Base-by-base conservation (phyloP, 306 rosid genomes). In the Spatholobus suberectus region DNA sequence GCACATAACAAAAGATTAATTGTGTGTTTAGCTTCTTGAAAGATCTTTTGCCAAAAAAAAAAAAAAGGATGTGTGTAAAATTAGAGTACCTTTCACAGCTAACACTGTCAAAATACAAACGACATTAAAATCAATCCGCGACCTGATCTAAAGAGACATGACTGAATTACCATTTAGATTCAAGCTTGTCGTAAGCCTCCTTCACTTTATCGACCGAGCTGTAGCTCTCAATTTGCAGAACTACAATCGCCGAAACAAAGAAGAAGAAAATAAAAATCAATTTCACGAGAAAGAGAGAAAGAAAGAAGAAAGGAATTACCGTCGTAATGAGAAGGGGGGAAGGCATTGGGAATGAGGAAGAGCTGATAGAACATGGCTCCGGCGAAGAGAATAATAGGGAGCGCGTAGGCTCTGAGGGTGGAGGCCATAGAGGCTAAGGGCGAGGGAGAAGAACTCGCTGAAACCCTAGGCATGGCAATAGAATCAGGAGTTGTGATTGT, bases 301-400 rank as follows among this genome's bases (percentile, higher is more conserved):
- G 13, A 51, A 0, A 61, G 12, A 12, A 24, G 23, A 27, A 12
- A 58, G n/a, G 73, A 59, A 7, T 81, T 29, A 92, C 99, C 92
- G 63, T 92, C 97, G 78, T 93, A 95, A 55, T 93, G 94, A 55
- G 99, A 90, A 54, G 90, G 78, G 84, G 98, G 98, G 69, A 89
- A 95, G 27, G 98, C 87, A 35, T 86, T 92, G 84, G 98, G 97
- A 78, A 95, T 87, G 14, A 95, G 81, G 51, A 85, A 71, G 68
- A 95, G 97, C 84, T 95, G 98, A 80, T 87, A 95, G 87, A 82
- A 87, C 71, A 93, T 79, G 63, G 97, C 94, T 8, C 81, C 92
- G 5, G 78, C 41, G 49, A 95, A 92, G 59, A 94, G 99, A 77
- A 92, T 0, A 44, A 89, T 70, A 70, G 99, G 99, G 35, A 91